A percentile compares a stretch with the other conserved stretches of the same genome.
Conservation (phyloP, 495 filamentous ascomycete species). For the Lasiosphaeria hispida region DNA sequence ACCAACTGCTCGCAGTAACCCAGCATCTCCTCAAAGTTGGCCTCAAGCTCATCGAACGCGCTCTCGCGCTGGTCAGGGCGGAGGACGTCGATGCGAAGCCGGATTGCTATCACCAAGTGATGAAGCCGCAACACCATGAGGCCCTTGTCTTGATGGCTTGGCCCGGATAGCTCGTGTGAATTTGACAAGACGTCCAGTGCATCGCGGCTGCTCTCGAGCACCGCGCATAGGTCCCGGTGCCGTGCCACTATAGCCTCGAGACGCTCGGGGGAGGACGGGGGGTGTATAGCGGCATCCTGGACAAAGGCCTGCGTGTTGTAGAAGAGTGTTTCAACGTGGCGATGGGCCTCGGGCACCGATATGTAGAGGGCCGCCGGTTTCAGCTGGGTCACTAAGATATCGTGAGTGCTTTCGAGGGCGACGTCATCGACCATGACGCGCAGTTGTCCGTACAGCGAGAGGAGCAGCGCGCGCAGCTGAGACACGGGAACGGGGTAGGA, state of each 20-base stretch:
- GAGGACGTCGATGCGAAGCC: constrained; percentile 18
- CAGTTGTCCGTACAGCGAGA: constrained; percentile 17
- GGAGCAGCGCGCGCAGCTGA: constrained; percentile 12
- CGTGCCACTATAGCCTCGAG: constrained; percentile 5
- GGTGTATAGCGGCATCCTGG: neutral
- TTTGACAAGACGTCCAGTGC: constrained; percentile 15
- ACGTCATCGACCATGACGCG: constrained; percentile 17
- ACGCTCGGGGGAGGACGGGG: neutral
- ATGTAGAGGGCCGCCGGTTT: constrained; percentile 16
- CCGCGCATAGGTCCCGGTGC: constrained; percentile 12
- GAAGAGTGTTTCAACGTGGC: constrained; percentile 13
- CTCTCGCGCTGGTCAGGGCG: constrained; percentile 15
- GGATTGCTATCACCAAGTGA: constrained; percentile 2
- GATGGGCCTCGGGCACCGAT: constrained; percentile 17
- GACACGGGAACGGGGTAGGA: constrained; percentile 14
- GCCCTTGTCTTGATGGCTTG: neutral
- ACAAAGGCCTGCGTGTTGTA: constrained; percentile 20
- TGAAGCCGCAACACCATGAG: constrained; percentile 11
- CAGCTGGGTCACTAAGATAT: constrained; percentile 7
- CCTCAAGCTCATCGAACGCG: constrained; percentile 13
- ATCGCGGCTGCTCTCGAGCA: constrained; percentile 12
- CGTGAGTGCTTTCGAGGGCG: neutral
- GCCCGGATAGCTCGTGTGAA: neutral
- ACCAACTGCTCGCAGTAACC: constrained; percentile 9
- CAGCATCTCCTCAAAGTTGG: constrained; percentile 14